Conservation (phyloP, 345 rosid genomes). For the Hibiscus tridactylites region DNA sequence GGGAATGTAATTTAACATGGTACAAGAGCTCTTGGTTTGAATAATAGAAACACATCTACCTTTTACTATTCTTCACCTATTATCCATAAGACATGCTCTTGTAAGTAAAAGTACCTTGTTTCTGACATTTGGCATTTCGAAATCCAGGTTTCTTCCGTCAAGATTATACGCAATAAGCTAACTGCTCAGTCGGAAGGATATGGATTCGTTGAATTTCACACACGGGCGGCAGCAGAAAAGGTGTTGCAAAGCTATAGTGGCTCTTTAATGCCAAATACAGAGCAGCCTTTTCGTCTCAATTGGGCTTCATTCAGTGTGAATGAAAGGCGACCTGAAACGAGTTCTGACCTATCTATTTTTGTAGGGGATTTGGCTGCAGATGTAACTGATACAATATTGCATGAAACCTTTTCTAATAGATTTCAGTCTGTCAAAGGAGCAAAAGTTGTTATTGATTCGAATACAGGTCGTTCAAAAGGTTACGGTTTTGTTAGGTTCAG, state of each 20-base stretch:
- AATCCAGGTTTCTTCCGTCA: constrained; percentile 62
- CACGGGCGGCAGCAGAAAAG: constrained; percentile 75
- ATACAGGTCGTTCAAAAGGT: constrained; percentile 86
- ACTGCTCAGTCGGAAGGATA: constrained; percentile 88
- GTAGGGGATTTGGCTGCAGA: constrained; percentile 96
- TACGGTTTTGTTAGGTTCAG: constrained; percentile 95
- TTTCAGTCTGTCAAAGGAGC: constrained; percentile 89
- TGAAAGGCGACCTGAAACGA: constrained; percentile 63
- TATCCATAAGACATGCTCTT: background rate
- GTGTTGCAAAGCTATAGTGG: constrained; percentile 76
- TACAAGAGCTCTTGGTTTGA: background rate
- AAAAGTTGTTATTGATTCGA: constrained; percentile 83
- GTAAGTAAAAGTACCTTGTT: background rate
- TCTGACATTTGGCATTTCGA: constrained; percentile 4
- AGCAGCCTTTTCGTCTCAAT: constrained; percentile 85
- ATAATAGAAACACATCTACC: background rate
- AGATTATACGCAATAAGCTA: constrained; percentile 88
- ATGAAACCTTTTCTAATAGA: constrained; percentile 60
- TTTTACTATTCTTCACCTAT: background rate
- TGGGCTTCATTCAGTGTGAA: constrained; percentile 89
- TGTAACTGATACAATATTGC: constrained; percentile 77
- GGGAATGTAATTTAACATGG: background rate
- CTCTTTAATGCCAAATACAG: constrained; percentile 74
- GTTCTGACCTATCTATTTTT: constrained; percentile 79
- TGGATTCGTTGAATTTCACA: constrained; percentile 79